phyloP scores from a whole-genome alignment of 805 yeast genomes.

The Nakazawaea anatomiae region DNA sequence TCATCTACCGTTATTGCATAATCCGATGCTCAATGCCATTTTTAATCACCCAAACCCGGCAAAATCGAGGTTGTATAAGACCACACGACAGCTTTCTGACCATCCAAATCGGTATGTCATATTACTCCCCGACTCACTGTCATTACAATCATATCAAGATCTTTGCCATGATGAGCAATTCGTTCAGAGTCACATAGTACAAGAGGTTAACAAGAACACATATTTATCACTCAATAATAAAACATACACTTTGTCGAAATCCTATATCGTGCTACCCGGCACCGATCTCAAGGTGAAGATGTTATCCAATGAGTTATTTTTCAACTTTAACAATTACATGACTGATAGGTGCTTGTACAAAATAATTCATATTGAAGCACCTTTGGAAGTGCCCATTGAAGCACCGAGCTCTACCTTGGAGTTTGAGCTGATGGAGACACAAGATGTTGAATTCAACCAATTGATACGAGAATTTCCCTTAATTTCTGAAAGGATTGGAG shows the following conservation, averaged over 20 bases:
- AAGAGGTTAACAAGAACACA: conserved; percentile 33
- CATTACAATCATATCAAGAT: conserved; percentile 41
- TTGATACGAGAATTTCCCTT: conserved; percentile 32
- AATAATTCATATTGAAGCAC: conserved; percentile 50
- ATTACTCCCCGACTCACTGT: conserved; percentile 56
- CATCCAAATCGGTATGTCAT: conserved; percentile 49
- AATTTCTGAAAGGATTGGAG: conserved; percentile 30
- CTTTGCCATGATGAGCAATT: conserved; percentile 56
- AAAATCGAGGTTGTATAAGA: conserved; percentile 39
- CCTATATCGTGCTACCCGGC: conserved; percentile 46
- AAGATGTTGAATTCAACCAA: conserved; percentile 26
- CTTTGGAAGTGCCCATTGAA: conserved; percentile 28
- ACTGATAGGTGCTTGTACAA: conserved; percentile 52
- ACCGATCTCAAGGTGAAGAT: conserved; percentile 38
- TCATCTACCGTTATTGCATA: conserved; percentile 49
- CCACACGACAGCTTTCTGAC: conserved; percentile 34
- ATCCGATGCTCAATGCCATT: conserved; percentile 59
- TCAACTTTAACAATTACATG: conserved; percentile 53
- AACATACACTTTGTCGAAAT: conserved; percentile 51
- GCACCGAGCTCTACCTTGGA: no score
- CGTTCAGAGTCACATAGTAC: conserved; percentile 55
- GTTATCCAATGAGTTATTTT: conserved; percentile 38
- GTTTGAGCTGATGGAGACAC: no score
- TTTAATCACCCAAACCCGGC: conserved; percentile 58
- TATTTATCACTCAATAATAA: conserved; percentile 43